Conservation (phyloP, 208 protist genomes). For the Trypanosoma cruzi region DNA sequence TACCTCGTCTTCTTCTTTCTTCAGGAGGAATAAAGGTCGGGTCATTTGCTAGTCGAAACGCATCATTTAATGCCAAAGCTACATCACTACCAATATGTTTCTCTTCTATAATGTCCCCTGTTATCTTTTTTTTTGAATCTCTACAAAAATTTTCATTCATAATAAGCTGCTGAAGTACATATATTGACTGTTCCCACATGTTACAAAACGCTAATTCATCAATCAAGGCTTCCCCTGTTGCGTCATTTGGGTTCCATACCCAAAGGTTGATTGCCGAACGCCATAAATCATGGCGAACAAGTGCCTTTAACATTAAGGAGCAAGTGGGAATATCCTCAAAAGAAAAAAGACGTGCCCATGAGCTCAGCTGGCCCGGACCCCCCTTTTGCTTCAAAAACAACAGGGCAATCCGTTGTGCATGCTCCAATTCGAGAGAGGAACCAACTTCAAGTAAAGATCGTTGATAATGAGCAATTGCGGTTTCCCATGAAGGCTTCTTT, state of each 20-base stretch:
- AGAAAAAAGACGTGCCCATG: slow-evolving; percentile 59
- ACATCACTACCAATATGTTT: slow-evolving; percentile 5
- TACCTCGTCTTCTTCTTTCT: slow-evolving; percentile 22
- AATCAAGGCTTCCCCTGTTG: slow-evolving; percentile 42
- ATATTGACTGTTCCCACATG: slow-evolving; percentile 21
- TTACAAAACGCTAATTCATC: slow-evolving; percentile 28
- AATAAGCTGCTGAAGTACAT: slow-evolving; percentile 21
- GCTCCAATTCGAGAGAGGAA: slow-evolving; percentile 51
- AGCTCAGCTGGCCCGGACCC: slow-evolving; percentile 36
- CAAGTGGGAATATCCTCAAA: slow-evolving; percentile 57
- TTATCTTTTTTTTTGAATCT: slow-evolving; percentile 4
- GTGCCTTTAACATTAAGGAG: slow-evolving; percentile 61
- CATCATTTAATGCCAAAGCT: slow-evolving; percentile 28
- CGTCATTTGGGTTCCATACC: slow-evolving; percentile 27
- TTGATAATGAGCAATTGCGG: slow-evolving; percentile 50
- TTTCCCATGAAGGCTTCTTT: slow-evolving; percentile 39
- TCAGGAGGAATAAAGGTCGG: slow-evolving; percentile 39
- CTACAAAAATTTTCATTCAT: background rate
- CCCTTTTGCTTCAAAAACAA: slow-evolving; percentile 53
- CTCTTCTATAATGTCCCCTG: slow-evolving; percentile 1
- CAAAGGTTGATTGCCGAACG: slow-evolving; percentile 48
- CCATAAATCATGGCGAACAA: slow-evolving; percentile 66
- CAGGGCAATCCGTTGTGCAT: slow-evolving; percentile 58
- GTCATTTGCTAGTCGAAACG: slow-evolving; percentile 32
- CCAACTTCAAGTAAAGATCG: slow-evolving; percentile 64